Percentiles rank a stretch among this genome's conserved stretches.
These are phyloP conservation scores for Allomyces javanicus DNA, from an alignment of 192 early-diverging fungal species.

Conservation along the genomic window DNA sequence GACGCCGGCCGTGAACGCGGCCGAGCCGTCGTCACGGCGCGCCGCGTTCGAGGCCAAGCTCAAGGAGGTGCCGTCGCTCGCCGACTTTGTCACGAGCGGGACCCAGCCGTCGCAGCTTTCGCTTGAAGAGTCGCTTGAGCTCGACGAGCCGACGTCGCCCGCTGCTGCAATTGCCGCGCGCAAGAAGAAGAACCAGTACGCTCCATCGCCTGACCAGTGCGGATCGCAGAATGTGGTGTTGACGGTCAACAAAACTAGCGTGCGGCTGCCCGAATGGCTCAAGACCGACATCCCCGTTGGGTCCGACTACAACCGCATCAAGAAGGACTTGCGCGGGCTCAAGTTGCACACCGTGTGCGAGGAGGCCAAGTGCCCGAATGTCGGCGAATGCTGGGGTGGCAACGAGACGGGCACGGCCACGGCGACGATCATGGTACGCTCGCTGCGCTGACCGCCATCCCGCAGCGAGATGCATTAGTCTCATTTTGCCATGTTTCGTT, in stretches of 20 bases:
- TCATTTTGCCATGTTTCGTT: too few relatives aligned
- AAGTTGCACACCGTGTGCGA: slow-evolving; percentile 94
- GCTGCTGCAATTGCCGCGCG: slow-evolving; percentile 4
- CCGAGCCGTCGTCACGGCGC: too few relatives aligned
- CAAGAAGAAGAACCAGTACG: neutral
- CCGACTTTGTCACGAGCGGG: slow-evolving; percentile 21
- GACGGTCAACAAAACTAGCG: neutral
- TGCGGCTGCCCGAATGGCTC: slow-evolving; percentile 71
- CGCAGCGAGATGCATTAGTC: too few relatives aligned
- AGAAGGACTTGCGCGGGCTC: slow-evolving; percentile 80
- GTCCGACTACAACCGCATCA: slow-evolving; percentile 56
- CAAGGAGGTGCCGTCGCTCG: slow-evolving; percentile 24
- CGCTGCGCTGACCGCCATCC: too few relatives aligned
- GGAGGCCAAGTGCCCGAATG: slow-evolving; percentile 92
- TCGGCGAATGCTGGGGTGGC: slow-evolving; percentile 98
- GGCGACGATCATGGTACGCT: slow-evolving; percentile 70
- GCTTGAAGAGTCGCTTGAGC: slow-evolving; percentile 9
- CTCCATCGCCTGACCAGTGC: neutral
- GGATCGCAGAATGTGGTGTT: neutral
- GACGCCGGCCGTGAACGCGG: too few relatives aligned
- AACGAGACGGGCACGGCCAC: slow-evolving; percentile 87
- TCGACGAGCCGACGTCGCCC: slow-evolving; percentile 3
- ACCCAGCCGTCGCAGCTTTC: slow-evolving; percentile 9
- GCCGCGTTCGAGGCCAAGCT: slow-evolving; percentile 19
- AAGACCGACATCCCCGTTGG: slow-evolving; percentile 83